Percentiles rank a stretch among this genome's conserved stretches.
Evolutionary conservation across 805 yeast genomes (phyloP).

Genomic region (Debaryomyces maramus): DNA sequence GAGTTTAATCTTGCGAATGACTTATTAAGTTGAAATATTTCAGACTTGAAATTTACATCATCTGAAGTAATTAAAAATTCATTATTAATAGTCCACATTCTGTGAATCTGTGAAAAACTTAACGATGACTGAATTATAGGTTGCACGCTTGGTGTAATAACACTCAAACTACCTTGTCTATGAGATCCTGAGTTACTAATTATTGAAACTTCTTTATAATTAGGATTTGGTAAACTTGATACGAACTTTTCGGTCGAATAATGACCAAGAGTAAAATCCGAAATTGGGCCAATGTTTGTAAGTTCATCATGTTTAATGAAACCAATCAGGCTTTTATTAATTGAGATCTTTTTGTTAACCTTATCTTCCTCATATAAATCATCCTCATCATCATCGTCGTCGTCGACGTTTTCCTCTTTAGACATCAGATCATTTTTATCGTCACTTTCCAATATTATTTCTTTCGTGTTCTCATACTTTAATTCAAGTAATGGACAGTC

Average conservation of each 20-base stretch:
- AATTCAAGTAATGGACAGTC: constrained; percentile 54
- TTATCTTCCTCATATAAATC: constrained; percentile 38
- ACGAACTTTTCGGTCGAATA: constrained; percentile 53
- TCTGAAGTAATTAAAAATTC: constrained; percentile 73
- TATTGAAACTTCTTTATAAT: constrained; percentile 61
- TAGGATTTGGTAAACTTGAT: constrained; percentile 70
- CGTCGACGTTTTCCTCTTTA: constrained; percentile 8
- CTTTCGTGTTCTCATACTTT: constrained; percentile 20
- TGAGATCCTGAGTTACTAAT: constrained; percentile 70
- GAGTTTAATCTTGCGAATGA: constrained; percentile 62
- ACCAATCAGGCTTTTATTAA: constrained; percentile 19
- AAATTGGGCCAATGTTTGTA: constrained; percentile 69
- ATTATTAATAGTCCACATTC: constrained; percentile 71
- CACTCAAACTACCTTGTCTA: constrained; percentile 52
- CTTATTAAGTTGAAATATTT: constrained; percentile 62
- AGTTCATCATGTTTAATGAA: constrained; percentile 55
- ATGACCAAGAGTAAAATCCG: constrained; percentile 65
- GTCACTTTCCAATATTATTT: background rate
- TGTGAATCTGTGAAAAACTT: constrained; percentile 68
- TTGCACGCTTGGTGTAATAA: constrained; percentile 65
- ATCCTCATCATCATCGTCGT: constrained; percentile 49
- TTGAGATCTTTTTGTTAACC: constrained; percentile 19
- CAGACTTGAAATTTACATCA: constrained; percentile 60
- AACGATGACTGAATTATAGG: constrained; percentile 69
- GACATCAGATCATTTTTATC: constrained; percentile 5